Evolutionary conservation across 2,329 filamentous ascomycete species (phyloP), one percentile per base, ranked within the genome.

Genomic region (Verticillium tricorpus): DNA sequence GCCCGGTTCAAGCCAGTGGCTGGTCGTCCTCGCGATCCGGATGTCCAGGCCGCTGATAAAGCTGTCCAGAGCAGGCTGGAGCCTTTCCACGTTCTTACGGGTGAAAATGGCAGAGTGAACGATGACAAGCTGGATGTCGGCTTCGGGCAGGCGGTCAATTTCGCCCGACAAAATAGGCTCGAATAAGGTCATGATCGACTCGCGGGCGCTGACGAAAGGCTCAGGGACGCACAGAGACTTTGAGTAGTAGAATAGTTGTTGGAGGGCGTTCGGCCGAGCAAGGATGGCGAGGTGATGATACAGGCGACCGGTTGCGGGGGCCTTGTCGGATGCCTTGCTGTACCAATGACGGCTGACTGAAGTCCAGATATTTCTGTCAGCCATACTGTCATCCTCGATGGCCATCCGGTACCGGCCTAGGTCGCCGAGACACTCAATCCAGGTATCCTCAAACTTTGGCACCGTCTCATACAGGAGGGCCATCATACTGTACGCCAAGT

Each of bases 401-500:
- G 93, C 92, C 93, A 97, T 97, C 0, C 83, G 73, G 55, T 96
- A 97, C 22, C 93, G 81, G 0, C 89, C 90, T 0, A 98, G 76
- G 70, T 98, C 93, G 0, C 94, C 94, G 0, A 98, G 77, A 60
- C 93, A 97, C 67, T 97, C 94, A 9, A 96, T 91, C 94, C 94
- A 98, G 0, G 91, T 97, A 62, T 95, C 90, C 59, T 90, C 85
- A 66, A 96, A 97, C 0, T 85, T 82, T 0, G 90, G 88, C 0
- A 97, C 91, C 0, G 91, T 96, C 69, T 98, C 94, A 63, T 93
- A 90, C 0, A 97, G 75, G 0, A 97, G 75, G 0, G 91, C 89
- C 84, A 97, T 92, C 86, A 96, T 96, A 2, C 89, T 90, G 66
- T 97, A 98, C 0, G 93, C 89, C 17, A 94, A 75, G 65, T 96